A percentile compares a stretch with the other conserved stretches of the same genome.
phyloP scores from a whole-genome alignment of 495 filamentous ascomycete species.

The Penicillium argentinense region DNA sequence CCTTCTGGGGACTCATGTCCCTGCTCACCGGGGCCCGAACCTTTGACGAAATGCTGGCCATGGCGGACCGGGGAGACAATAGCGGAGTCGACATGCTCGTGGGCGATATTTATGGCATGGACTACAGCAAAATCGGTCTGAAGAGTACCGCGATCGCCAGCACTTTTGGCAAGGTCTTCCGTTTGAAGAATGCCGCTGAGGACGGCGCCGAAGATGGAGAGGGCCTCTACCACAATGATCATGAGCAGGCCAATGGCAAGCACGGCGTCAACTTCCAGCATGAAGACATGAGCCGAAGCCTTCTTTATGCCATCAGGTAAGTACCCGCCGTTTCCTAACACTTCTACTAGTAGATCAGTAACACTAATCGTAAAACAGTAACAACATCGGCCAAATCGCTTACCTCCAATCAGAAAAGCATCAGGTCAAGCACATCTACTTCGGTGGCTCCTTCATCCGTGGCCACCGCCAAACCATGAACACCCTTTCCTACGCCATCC shows the following conservation, averaged over 20 bases:
- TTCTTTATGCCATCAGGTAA: slow-evolving; percentile 83
- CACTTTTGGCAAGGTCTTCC: slow-evolving; percentile 95
- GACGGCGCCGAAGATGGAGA: slow-evolving; percentile 74
- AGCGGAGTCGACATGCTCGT: slow-evolving; percentile 93
- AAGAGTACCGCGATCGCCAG: slow-evolving; percentile 93
- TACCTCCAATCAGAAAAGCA: slow-evolving; percentile 95
- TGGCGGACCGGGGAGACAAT: slow-evolving; percentile 95
- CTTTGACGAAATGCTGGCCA: slow-evolving; percentile 93
- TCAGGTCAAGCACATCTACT: slow-evolving; percentile 87
- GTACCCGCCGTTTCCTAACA: too few relatives aligned
- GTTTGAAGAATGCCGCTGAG: slow-evolving; percentile 76
- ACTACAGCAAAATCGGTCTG: slow-evolving; percentile 91
- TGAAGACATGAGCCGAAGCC: slow-evolving; percentile 67
- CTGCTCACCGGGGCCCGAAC: slow-evolving; percentile 85
- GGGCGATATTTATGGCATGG: slow-evolving; percentile 95
- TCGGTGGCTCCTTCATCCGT: slow-evolving; percentile 94
- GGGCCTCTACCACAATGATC: slow-evolving; percentile 55
- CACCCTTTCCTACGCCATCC: slow-evolving; percentile 91
- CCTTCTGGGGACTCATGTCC: slow-evolving; percentile 90
- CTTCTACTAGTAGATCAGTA: neutral
- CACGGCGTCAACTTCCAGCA: slow-evolving; percentile 48
- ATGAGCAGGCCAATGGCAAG: slow-evolving; percentile 24
- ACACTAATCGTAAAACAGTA: slow-evolving; percentile 50
- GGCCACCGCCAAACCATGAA: slow-evolving; percentile 98
- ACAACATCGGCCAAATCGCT: slow-evolving; percentile 98